Base-by-base conservation (phyloP, 2,329 filamentous ascomycete species). In the Albophoma yamanashiensis region DNA sequence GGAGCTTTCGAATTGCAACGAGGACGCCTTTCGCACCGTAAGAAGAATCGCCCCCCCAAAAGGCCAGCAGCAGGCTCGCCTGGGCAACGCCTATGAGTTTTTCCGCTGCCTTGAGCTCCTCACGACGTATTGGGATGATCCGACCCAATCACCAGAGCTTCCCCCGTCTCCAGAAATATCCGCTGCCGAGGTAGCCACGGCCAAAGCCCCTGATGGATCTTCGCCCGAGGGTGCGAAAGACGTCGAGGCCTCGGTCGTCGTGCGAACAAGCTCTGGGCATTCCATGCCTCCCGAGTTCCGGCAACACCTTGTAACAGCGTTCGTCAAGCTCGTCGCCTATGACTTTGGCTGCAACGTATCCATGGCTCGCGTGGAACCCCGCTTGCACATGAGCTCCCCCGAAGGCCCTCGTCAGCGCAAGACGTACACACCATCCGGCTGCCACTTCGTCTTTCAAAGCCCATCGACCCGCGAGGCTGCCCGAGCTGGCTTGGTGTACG, bases 21-120 rank as follows among this genome's bases (percentile, higher is more conserved):
- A 82, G 50, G 75, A 79, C 47, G 85, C 84, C 9, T 88, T 85
- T 67, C 80, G 83, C 34, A 83, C 82, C 1, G 79, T 87, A 59
- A 80, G 84, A 31, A 79, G 85, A 53, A 74, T 86, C n/a, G 76
- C 78, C 7, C 74, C 81, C 0, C 77, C 78, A 40, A 78, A 78
- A 47, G 85, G 84, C 47, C 79, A 80, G 66, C 73, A 77, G 55
- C 75, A 80, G 42, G 77, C 79, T 38, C 80, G 84, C 8, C 71
- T 88, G 9, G 85, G 85, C 17, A 86, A 86, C 64, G 79, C 82
- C 6, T 87, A 86, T 65, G 85, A 87, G 70, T 87, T 88, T 70
- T 88, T 82, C 72, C 82, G 82, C 58, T 82, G 83, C 64, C 75
- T 88, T 25, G 85, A 88, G 65, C 69, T 78, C 34, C 79, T 86